These are phyloP conservation scores for Malbranchea zuffiana DNA, from an alignment of 2,329 filamentous ascomycete species.

Conservation along the genomic window DNA sequence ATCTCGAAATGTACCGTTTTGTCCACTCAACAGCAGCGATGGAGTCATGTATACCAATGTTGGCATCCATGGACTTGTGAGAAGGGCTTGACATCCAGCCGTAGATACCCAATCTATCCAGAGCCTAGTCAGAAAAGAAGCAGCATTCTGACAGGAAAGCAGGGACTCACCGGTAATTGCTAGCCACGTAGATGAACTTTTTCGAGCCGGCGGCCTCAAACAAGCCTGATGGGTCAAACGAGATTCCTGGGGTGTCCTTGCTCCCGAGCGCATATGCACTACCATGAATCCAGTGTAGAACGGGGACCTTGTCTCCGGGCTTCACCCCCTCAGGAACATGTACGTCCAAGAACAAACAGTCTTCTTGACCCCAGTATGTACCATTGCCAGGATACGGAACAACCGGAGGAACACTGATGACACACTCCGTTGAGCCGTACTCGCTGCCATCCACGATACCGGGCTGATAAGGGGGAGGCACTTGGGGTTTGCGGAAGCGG, in stretches of 20 bases:
- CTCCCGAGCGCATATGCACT: too few species aligned
- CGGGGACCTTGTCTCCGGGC: slow-evolving; percentile 6
- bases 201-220: too few species aligned
- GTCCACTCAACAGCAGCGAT: slow-evolving; percentile 30
- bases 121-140: not conserved
- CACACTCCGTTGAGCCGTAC: slow-evolving; percentile 4
- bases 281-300: slow-evolving; percentile 10
- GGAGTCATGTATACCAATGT: slow-evolving; percentile 7
- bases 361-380: slow-evolving; percentile 11
- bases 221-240: slow-evolving; percentile 3
- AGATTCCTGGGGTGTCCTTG: not conserved
- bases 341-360: slow-evolving; percentile 13
- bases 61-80: too few species aligned
- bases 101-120: slow-evolving; percentile 25
- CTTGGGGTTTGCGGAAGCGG: slow-evolving; percentile 8
- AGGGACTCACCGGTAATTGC: slow-evolving; percentile 6
- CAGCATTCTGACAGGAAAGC: not conserved
- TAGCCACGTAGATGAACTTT: too few species aligned
- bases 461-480: not conserved
- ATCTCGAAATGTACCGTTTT: slow-evolving; percentile 35
- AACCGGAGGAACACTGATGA: slow-evolving; percentile 4
- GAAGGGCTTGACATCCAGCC: slow-evolving; percentile 6
- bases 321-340: slow-evolving; percentile 8
- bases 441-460: slow-evolving; percentile 6
- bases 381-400: slow-evolving; percentile 6